These are phyloP conservation scores for Graphilbum ipis-grandicollis DNA, from an alignment of 2,329 filamentous ascomycete genomes.

Conservation along the genomic window DNA sequence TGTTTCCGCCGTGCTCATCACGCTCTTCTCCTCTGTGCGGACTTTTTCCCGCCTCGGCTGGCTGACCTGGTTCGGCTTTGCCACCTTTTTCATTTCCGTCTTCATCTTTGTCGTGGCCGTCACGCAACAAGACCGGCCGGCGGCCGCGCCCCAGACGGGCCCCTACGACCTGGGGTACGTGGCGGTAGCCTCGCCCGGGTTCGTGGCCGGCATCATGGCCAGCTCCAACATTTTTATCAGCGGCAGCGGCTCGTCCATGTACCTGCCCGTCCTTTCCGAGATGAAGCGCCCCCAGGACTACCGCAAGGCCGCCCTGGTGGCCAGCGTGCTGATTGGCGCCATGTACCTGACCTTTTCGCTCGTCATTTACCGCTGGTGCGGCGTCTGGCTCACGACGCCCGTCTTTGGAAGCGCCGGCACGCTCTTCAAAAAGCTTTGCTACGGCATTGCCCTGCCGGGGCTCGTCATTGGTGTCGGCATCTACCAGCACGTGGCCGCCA, in stretches of 20 bases:
- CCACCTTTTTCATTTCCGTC: slow-evolving; percentile 40
- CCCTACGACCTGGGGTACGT: slow-evolving; percentile 26
- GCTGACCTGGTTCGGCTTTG: slow-evolving; percentile 30
- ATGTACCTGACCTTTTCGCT: slow-evolving; percentile 33
- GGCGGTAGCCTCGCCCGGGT: slow-evolving; percentile 32
- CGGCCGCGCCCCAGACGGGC: slow-evolving; percentile 19
- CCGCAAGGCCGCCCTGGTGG: slow-evolving; percentile 32
- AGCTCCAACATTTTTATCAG: slow-evolving; percentile 39
- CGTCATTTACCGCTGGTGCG: slow-evolving; percentile 40
- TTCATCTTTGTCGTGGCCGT: slow-evolving; percentile 31
- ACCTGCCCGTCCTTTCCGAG: slow-evolving; percentile 44
- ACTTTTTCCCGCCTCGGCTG: slow-evolving; percentile 29
- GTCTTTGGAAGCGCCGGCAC: slow-evolving; percentile 33
- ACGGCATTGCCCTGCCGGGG: slow-evolving; percentile 39
- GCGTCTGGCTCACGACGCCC: slow-evolving; percentile 43
- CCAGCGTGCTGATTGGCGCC: slow-evolving; percentile 29
- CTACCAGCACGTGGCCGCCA: slow-evolving; percentile 13
- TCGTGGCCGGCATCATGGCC: slow-evolving; percentile 38
- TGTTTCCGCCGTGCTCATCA: slow-evolving; percentile 29
- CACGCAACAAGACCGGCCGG: slow-evolving; percentile 17
- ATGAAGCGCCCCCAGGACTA: slow-evolving; percentile 43
- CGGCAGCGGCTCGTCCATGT: slow-evolving; percentile 8
- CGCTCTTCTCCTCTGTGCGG: slow-evolving; percentile 29
- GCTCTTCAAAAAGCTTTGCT: slow-evolving; percentile 41
- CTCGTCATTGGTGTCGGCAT: slow-evolving; percentile 25